Evolutionary conservation across 2,329 filamentous ascomycete species (phyloP).

Genomic region (Fusarium sp.): DNA sequence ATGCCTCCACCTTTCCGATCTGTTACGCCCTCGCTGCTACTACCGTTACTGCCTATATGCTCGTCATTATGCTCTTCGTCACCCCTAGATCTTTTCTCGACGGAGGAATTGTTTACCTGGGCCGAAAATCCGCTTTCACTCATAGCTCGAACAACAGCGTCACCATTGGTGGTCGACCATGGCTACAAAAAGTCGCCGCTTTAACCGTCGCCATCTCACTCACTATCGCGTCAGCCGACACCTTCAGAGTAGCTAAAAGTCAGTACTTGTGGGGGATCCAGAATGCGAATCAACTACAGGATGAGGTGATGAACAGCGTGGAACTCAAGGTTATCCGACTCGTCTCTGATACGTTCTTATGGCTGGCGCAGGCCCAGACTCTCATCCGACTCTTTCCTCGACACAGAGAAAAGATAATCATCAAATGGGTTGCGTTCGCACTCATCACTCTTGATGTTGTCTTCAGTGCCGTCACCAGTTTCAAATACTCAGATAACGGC

Average conservation of each 20-base stretch:
- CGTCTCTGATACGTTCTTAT: slow-evolving; percentile 95
- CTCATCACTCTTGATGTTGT: slow-evolving; percentile 90
- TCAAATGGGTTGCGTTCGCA: slow-evolving; percentile 98
- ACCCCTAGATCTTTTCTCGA: slow-evolving; percentile 94
- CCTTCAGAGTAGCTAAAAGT: slow-evolving; percentile 82
- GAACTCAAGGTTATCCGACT: slow-evolving; percentile 91
- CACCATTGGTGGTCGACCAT: slow-evolving; percentile 89
- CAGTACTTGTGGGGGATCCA: slow-evolving; percentile 85
- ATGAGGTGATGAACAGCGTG: slow-evolving; percentile 82
- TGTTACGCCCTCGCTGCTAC: slow-evolving; percentile 92
- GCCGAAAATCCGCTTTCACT: slow-evolving; percentile 86
- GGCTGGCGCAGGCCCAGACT: slow-evolving; percentile 97
- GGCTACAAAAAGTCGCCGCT: slow-evolving; percentile 87
- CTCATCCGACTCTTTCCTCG: slow-evolving; percentile 94
- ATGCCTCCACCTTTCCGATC: slow-evolving; percentile 91
- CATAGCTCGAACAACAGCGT: slow-evolving; percentile 82
- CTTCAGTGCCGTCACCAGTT: slow-evolving; percentile 93
- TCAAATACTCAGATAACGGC: slow-evolving; percentile 66
- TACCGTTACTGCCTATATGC: slow-evolving; percentile 89
- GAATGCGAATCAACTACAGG: slow-evolving; percentile 80
- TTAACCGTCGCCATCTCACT: slow-evolving; percentile 83
- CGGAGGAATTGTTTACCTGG: slow-evolving; percentile 83
- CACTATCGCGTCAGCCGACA: slow-evolving; percentile 92
- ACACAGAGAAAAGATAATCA: slow-evolving; percentile 96
- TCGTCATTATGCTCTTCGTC: slow-evolving; percentile 93